Percentiles rank a stretch among this genome's conserved stretches.
Conservation (phyloP, 345 rosid species). For the Bruguiera sexangula region DNA sequence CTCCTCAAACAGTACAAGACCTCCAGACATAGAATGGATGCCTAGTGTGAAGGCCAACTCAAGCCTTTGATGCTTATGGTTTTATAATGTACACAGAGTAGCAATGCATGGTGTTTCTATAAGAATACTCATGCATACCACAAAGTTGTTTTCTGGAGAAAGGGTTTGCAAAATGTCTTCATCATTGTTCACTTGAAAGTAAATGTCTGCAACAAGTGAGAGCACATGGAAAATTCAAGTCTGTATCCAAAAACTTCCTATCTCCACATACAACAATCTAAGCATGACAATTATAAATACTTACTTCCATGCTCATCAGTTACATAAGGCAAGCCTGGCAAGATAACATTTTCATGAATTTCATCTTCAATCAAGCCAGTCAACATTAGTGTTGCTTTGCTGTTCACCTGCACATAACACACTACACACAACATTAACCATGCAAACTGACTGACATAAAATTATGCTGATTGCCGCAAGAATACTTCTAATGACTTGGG, state of each 20-base stretch:
- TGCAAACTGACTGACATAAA: conserved; percentile 17
- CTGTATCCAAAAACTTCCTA: background rate
- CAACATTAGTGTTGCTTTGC: conserved; percentile 74
- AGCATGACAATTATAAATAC: background rate
- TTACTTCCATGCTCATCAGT: conserved; percentile 88
- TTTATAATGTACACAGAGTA: background rate
- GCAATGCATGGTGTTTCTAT: conserved; percentile 1
- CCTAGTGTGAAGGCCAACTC: background rate
- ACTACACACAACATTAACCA: conserved; percentile 54
- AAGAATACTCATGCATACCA: conserved; percentile 51
- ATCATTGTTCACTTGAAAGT: conserved; percentile 78
- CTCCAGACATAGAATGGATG: background rate
- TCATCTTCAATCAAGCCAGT: conserved; percentile 55
- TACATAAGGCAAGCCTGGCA: conserved; percentile 82
- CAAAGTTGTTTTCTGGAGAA: conserved; percentile 59
- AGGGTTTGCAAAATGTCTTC: conserved; percentile 70
- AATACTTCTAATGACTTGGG: background rate
- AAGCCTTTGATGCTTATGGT: background rate
- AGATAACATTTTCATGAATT: conserved; percentile 67
- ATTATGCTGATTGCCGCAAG: background rate
- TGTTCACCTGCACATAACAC: conserved; percentile 72
- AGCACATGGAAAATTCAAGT: conserved; percentile 16
- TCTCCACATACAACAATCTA: background rate
- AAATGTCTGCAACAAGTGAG: conserved; percentile 55
- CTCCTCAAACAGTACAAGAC: background rate